Evolutionary conservation across 768 basidiomycete species (phyloP), one percentile per base, ranked within the genome.

Genomic region (Termitomyces sp.): DNA sequence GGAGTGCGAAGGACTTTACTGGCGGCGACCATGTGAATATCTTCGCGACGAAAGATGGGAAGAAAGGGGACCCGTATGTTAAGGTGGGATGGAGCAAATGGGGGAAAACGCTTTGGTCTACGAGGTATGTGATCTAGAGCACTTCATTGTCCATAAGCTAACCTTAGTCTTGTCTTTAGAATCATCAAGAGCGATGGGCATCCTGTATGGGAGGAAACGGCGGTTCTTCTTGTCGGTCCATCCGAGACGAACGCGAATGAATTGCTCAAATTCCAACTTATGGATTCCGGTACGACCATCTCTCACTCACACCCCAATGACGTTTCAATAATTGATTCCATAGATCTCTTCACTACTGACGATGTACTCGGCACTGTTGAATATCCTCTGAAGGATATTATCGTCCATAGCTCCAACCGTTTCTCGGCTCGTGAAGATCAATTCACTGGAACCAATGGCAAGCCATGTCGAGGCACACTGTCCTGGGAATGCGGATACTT

Each of bases 201-300:
- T 50, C 88, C 87, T 3, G 76, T 84, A 1, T 90, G 80, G 73
- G 87, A 88, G 61, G 88, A 91, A 71, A 85, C 83, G 0, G 77
- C 81, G 0, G 76, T 82, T 3, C 61, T 91, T 0, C 68, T 89
- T 1, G 76, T 91, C 10, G 82, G 82, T 6, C 76, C 79, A 38
- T 78, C 86, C 42, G 87, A 88, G 54, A 69, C 89, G 46, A 81
- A 88, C 61, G 78, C 84, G 0, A 77, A 84, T 54, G 90, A 92
- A 67, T 73, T 73, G 50, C 67, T 89, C 18, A 76, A 76, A 20
- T 67, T 85, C 20, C 86, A 88, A 73, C 68, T 89, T 2, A 89
- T 86, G 86, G 89, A 91, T 63, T 85, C 83, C 9, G 87, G 88
- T 74, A 40, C 27, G 70, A 54, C 39, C 15, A 39, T 41, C 11